Conservation (phyloP, 2,329 filamentous ascomycete genomes). For the Colletotrichum theobromicola region DNA sequence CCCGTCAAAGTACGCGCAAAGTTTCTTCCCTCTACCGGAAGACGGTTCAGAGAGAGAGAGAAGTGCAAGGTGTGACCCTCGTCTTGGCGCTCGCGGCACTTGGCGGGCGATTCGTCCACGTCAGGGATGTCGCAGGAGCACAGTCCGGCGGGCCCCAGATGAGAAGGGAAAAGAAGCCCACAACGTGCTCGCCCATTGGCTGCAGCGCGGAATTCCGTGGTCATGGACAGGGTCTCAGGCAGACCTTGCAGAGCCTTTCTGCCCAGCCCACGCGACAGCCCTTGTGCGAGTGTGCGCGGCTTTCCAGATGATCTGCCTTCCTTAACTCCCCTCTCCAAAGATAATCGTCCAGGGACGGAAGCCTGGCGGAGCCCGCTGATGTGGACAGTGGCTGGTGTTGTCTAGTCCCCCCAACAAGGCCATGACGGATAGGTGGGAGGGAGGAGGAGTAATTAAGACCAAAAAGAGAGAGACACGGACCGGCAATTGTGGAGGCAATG, state of each 20-base stretch:
- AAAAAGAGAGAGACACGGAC: background rate
- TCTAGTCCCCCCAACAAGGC: background rate
- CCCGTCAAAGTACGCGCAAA: background rate
- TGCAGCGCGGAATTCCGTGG: background rate
- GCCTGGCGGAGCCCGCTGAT: slow-evolving; percentile 10
- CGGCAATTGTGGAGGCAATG: background rate
- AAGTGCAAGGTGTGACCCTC: background rate
- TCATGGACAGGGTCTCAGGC: background rate
- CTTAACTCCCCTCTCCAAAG: background rate
- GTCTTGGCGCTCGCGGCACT: slow-evolving; percentile 12
- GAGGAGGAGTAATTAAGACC: background rate
- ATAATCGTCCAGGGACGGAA: background rate
- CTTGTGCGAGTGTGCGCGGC: background rate
- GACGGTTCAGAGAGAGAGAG: background rate
- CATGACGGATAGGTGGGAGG: background rate
- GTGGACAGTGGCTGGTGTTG: background rate
- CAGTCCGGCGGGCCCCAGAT: background rate
- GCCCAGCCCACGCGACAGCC: background rate
- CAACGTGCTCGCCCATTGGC: background rate
- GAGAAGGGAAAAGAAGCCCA: background rate
- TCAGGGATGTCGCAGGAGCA: slow-evolving; percentile 4
- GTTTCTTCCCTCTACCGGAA: background rate
- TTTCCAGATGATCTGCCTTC: background rate
- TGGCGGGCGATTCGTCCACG: slow-evolving; percentile 18
- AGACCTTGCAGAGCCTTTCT: background rate